Evolutionary conservation across 257 asterid genomes (phyloP).

Genomic region (Jacaranda copaia): DNA sequence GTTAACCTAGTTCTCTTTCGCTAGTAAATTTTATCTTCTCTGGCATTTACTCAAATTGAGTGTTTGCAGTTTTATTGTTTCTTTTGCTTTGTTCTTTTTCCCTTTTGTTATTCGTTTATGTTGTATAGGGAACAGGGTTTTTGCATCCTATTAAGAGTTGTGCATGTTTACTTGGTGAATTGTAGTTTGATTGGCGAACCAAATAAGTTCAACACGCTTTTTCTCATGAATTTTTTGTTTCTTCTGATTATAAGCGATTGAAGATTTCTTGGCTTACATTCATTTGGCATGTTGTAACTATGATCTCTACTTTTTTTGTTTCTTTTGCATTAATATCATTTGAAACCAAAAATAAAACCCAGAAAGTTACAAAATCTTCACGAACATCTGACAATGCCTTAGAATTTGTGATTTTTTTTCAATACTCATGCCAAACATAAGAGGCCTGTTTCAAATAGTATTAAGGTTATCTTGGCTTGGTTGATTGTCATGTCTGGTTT

Average conservation of each 20-base stretch:
- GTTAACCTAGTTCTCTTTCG: background rate
- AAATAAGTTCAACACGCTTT: background rate
- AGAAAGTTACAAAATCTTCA: background rate
- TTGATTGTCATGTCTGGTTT: slow-evolving; percentile 11
- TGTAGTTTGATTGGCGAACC: slow-evolving; percentile 21
- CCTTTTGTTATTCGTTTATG: background rate
- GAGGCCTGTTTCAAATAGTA: background rate
- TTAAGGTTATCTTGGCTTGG: slow-evolving; percentile 14
- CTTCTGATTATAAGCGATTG: slow-evolving; percentile 7
- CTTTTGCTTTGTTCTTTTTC: background rate
- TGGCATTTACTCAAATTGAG: slow-evolving; percentile 9
- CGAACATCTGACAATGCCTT: background rate
- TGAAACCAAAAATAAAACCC: slow-evolving; percentile 15
- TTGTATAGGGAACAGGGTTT: background rate
- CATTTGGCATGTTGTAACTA: background rate
- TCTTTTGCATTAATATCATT: background rate
- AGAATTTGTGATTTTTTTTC: background rate
- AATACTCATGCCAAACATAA: slow-evolving; percentile 12
- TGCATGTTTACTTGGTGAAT: slow-evolving; percentile 16
- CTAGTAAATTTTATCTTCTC: background rate
- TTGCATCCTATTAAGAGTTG: background rate
- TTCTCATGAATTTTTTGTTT: background rate
- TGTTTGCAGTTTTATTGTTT: background rate
- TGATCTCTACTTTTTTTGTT: slow-evolving; percentile 2
- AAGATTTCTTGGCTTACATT: background rate